Base-by-base conservation (phyloP, 306 rosid species). In the Fagus crenata region DNA sequence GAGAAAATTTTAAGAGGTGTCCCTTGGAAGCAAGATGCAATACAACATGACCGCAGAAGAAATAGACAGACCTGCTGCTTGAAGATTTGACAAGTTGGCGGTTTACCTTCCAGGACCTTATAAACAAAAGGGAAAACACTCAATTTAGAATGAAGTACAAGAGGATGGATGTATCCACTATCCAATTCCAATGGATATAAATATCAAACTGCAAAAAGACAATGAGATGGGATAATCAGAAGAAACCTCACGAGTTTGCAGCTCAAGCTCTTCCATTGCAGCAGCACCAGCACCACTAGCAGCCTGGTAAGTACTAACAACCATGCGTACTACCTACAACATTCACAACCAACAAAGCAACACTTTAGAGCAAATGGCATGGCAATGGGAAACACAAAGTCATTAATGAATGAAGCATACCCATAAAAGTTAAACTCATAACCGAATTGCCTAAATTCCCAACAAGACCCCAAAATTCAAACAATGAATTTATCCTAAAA, bases 271-370 rank as follows among this genome's bases (percentile, higher is more conserved):
- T 81, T 93, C 94, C 98, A 94, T 94, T 51, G 98, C 98, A 65
- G 97, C 97, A 80, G 98, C 98, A 42, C 98, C 98, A 72, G 98
- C 98, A 75, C 98, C 98, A 82, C 98, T 94, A 18, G 98, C 98
- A 71, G 98, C 98, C 78, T 94, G 98, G 87, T 94, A 94, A 0
- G 98, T 94, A 73, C 97, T 94, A 67, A 94, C 98, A 80, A 92
- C 97, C 99, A 96, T 96, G 4, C 99, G 92, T 64, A 82, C 42
- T 35, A 96, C 98, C 99, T 95, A 78, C 35, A 87, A 81, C n/a
- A 82, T 78, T 58, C 67, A 81, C 39, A 69, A 77, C 69, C 5
- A 56, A 32, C 69, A 40, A 15, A 55, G 68, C 49, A n/a, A 49
- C 5, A 7, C 18, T 65, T 65, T n/a, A n/a, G n/a, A n/a, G n/a